phyloP scores from a whole-genome alignment of 2,329 filamentous ascomycete genomes.

The Zopfia rhizophila region DNA sequence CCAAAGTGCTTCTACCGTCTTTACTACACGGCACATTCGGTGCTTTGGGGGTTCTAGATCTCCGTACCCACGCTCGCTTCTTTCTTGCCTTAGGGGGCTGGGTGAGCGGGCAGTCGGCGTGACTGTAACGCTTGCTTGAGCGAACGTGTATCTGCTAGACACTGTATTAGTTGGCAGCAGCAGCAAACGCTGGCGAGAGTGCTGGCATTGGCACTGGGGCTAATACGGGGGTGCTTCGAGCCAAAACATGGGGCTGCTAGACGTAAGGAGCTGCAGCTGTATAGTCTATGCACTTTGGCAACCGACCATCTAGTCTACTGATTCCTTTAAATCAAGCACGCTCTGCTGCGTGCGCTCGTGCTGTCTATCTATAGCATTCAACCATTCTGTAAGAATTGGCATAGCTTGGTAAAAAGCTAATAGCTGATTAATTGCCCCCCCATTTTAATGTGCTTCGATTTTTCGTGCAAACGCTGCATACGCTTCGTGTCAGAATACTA shows the following conservation, averaged over 20 bases:
- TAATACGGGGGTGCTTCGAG: slow-evolving; percentile 1
- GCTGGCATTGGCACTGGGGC: neutral
- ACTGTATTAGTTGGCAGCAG: neutral
- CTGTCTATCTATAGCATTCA: slow-evolving; percentile 1
- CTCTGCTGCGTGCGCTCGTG: slow-evolving; percentile 3
- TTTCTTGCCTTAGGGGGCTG: no score
- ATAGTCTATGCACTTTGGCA: slow-evolving; percentile 1
- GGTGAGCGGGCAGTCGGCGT: slow-evolving; percentile 1
- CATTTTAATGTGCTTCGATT: neutral
- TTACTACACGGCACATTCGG: slow-evolving; percentile 3
- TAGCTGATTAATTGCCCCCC: slow-evolving; percentile 3
- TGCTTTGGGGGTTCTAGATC: neutral
- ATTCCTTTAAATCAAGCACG: slow-evolving; percentile 4
- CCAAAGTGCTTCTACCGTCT: slow-evolving; percentile 6
- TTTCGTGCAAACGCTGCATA: slow-evolving; percentile 3
- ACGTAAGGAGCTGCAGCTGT: slow-evolving; percentile 6
- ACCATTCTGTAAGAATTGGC: slow-evolving; percentile 1
- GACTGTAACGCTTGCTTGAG: slow-evolving; percentile 2
- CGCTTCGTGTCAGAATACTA: no score
- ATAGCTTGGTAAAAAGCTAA: slow-evolving; percentile 9
- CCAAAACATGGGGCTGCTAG: slow-evolving; percentile 1
- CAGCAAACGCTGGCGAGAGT: neutral
- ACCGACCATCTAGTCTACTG: slow-evolving; percentile 1
- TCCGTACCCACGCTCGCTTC: no score
- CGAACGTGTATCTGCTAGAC: slow-evolving; percentile 4